Percentiles rank a stretch among this genome's conserved stretches.
phyloP scores from a whole-genome alignment of 345 rosid species.

The Schrenkiella parvula region DNA sequence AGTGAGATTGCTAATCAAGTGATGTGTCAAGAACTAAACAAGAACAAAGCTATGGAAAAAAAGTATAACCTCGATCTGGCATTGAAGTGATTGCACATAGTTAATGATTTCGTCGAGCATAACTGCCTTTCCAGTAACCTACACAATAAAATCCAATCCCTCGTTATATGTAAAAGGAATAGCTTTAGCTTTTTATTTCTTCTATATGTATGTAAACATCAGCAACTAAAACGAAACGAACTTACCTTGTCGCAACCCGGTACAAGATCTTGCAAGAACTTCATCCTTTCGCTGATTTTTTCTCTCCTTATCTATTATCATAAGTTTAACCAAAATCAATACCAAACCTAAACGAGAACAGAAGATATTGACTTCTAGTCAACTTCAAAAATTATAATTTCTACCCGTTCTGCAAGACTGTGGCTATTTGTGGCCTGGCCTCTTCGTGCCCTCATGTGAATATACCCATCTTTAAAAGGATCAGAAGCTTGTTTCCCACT shows the following conservation, averaged over 20 bases:
- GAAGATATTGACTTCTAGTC: not conserved
- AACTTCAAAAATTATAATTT: not conserved
- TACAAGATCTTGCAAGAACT: slow-evolving; percentile 84
- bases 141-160: not conserved
- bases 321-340: slow-evolving; percentile 15
- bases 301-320: slow-evolving; percentile 72
- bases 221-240: not conserved
- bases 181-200: not conserved
- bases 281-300: slow-evolving; percentile 94
- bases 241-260: slow-evolving; percentile 93
- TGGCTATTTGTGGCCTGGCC: slow-evolving; percentile 97
- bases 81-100: slow-evolving; percentile 86
- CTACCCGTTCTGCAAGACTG: slow-evolving; percentile 94
- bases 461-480: slow-evolving; percentile 68
- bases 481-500: slow-evolving; percentile 65
- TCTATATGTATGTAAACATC: not conserved
- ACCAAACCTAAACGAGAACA: not conserved
- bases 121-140: slow-evolving; percentile 95
- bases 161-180: not conserved
- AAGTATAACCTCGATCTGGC: slow-evolving; percentile 76
- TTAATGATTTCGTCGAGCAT: slow-evolving; percentile 96
- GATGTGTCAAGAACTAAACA: not conserved
- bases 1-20: not conserved
- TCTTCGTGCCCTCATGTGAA: slow-evolving; percentile 86
- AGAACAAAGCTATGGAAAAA: not conserved